Evolutionary conservation across 139 green algal species (phyloP).

Genomic region (Penium margaritaceum): DNA sequence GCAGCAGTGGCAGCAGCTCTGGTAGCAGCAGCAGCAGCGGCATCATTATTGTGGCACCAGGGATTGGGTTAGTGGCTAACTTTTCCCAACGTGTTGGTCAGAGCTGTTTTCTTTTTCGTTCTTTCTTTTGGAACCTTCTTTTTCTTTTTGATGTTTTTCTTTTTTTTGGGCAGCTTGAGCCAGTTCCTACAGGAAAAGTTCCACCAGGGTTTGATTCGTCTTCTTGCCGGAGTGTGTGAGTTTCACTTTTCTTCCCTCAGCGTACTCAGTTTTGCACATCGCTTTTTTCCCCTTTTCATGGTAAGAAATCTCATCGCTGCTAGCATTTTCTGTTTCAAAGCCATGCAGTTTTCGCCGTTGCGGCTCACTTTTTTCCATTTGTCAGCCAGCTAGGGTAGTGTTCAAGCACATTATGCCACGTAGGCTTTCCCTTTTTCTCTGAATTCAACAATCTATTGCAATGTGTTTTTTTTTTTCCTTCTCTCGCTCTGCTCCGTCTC

Average conservation of each 20-base stretch:
- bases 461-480: neutral
- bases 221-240: conserved; percentile 31
- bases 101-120: too few relatives aligned
- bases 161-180: conserved; percentile 21
- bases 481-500: neutral
- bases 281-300: conserved; percentile 1
- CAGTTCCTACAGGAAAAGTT: conserved; percentile 16
- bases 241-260: neutral
- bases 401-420: neutral
- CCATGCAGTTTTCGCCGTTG: neutral
- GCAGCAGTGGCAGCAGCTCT: too few relatives aligned
- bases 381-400: neutral
- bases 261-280: neutral
- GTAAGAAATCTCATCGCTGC: neutral
- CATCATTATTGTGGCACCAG: too few relatives aligned
- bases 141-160: neutral
- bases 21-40: too few relatives aligned
- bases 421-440: neutral
- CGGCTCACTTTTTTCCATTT: neutral
- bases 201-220: conserved; percentile 17
- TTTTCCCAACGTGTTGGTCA: too few relatives aligned
- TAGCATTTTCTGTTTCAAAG: neutral
- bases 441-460: neutral
- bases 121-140: neutral
- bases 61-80: too few relatives aligned